phyloP scores from a whole-genome alignment of 2,329 filamentous ascomycete genomes.

The Ophiocordyceps robertsii region DNA sequence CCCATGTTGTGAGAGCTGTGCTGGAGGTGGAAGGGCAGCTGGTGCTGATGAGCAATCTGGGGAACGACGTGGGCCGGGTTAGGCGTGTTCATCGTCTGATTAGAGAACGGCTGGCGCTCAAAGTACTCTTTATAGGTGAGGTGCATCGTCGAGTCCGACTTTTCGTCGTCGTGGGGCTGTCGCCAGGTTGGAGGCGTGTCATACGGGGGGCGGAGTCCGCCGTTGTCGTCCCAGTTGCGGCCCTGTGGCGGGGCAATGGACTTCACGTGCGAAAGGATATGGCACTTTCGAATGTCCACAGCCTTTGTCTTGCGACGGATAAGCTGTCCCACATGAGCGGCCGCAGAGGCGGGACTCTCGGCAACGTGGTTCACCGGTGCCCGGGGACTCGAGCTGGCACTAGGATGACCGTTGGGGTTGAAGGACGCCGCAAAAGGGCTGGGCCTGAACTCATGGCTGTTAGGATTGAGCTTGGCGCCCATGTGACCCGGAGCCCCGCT shows the following conservation, averaged over 20 bases:
- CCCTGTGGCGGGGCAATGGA: constrained; percentile 36
- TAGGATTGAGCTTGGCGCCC: constrained; percentile 47
- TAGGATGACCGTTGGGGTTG: constrained; percentile 55
- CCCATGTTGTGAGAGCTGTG: constrained; percentile 55
- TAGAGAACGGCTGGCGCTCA: constrained; percentile 48
- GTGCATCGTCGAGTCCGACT: constrained; percentile 47
- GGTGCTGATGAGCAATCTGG: constrained; percentile 69
- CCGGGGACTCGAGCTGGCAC: constrained; percentile 58
- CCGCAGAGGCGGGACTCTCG: constrained; percentile 14
- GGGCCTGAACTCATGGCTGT: constrained; percentile 70
- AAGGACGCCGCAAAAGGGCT: constrained; percentile 72
- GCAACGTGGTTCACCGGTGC: constrained; percentile 40
- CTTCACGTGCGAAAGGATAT: constrained; percentile 40
- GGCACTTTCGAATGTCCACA: constrained; percentile 57
- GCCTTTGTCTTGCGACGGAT: constrained; percentile 61
- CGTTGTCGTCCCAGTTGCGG: constrained; percentile 59
- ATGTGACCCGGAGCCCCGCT: constrained; percentile 37
- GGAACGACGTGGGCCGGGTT: constrained; percentile 56
- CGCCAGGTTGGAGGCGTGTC: constrained; percentile 81
- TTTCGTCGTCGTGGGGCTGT: constrained; percentile 57
- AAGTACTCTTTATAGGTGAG: constrained; percentile 68
- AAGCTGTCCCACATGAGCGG: constrained; percentile 25
- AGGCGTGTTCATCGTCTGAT: constrained; percentile 50
- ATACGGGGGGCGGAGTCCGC: constrained; percentile 72
- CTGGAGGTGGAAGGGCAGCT: constrained; percentile 71